phyloP scores from a whole-genome alignment of 495 filamentous ascomycete species.

The Tuber umbilicatum region DNA sequence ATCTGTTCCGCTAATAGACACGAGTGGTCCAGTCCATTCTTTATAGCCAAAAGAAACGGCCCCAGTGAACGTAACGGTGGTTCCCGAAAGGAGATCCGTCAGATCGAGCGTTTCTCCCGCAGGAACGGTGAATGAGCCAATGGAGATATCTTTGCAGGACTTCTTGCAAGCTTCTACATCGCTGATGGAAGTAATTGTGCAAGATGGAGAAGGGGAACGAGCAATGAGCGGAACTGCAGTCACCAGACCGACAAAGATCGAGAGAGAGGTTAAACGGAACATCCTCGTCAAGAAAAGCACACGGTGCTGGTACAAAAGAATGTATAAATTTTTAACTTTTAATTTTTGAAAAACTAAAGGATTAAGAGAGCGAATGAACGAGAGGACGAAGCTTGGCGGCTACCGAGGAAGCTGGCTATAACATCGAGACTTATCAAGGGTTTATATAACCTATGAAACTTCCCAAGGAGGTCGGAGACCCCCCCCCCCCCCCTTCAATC shows the following conservation, averaged over 20 bases:
- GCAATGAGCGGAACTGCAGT: background rate
- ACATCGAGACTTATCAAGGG: background rate
- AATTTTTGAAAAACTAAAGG: background rate
- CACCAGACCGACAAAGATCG: background rate
- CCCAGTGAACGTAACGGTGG: slow-evolving; percentile 50
- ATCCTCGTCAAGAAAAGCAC: background rate
- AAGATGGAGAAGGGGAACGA: slow-evolving; percentile 35
- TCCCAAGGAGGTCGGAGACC: background rate
- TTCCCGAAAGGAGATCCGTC: slow-evolving; percentile 45
- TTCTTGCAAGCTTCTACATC: slow-evolving; percentile 45
- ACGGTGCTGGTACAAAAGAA: background rate
- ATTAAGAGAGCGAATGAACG: background rate
- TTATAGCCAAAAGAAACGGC: slow-evolving; percentile 49
- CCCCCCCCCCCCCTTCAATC: background rate
- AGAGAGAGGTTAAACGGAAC: background rate
- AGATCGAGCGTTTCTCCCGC: slow-evolving; percentile 49
- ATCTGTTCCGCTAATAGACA: slow-evolving; percentile 48
- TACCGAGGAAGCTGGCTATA: background rate
- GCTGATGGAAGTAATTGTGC: slow-evolving; percentile 45
- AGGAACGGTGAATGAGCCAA: slow-evolving; percentile 47
- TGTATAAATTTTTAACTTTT: background rate
- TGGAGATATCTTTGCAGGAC: slow-evolving; percentile 47
- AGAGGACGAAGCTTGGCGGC: background rate
- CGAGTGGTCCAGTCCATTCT: slow-evolving; percentile 50
- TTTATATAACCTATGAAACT: slow-evolving; percentile 5